Evolutionary conservation across 1,139 yeast species (phyloP).

Genomic region (Yamadazyma aaseri): DNA sequence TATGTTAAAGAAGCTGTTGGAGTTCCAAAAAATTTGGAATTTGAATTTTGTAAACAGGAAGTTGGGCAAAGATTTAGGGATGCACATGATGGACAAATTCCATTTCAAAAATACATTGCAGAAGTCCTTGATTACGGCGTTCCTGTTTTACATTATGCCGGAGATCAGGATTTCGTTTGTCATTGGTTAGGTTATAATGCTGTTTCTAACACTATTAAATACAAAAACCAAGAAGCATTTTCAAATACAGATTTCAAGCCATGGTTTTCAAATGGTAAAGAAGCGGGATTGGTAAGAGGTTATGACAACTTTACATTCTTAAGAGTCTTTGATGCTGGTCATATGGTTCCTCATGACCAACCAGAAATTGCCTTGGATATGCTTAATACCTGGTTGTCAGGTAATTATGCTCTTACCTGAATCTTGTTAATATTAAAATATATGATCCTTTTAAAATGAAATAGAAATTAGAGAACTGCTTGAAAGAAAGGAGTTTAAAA

Average conservation of each 20-base stretch:
- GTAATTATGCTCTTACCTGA: conserved; percentile 9
- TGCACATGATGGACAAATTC: conserved; percentile 63
- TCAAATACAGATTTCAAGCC: conserved; percentile 31
- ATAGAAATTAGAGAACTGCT: too few relatives aligned
- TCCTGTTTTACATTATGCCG: conserved; percentile 40
- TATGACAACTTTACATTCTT: conserved; percentile 56
- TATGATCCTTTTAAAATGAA: too few relatives aligned
- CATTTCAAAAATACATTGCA: conserved; percentile 62
- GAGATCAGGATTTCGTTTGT: conserved; percentile 41
- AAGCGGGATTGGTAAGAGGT: conserved; percentile 60
- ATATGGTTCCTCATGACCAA: conserved; percentile 81
- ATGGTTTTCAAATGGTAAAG: conserved; percentile 43
- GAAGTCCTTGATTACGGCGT: conserved; percentile 52
- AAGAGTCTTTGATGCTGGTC: conserved; percentile 67
- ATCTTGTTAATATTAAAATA: too few relatives aligned
- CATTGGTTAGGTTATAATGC: conserved; percentile 42
- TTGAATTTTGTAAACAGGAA: conserved; percentile 54
- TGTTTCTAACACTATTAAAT: conserved; percentile 33
- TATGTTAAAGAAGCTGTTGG: conserved; percentile 64
- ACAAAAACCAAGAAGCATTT: conserved; percentile 26
- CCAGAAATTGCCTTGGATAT: conserved; percentile 72
- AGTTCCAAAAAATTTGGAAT: conserved; percentile 52
- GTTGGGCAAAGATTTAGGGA: conserved; percentile 56
- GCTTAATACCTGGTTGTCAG: conserved; percentile 71
- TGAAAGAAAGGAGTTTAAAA: too few relatives aligned